phyloP scores from a whole-genome alignment of 352 stramenopile species.

The Pythium volutum region DNA sequence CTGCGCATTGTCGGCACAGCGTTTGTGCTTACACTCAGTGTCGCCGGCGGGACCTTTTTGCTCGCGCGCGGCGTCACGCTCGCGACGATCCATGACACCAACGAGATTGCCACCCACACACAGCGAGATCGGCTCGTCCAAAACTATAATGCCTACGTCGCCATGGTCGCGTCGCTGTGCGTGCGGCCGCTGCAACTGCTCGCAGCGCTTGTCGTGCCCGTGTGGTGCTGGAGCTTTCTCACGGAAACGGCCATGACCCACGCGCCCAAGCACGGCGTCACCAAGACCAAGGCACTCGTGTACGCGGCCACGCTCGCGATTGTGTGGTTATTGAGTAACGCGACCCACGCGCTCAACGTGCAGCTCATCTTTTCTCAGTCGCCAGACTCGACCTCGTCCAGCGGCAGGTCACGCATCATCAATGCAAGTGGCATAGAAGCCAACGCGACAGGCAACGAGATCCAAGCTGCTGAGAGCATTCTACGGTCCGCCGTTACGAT shows the following conservation, averaged over 20 bases:
- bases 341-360: conserved; percentile 55
- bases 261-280: conserved; percentile 16
- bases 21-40: background rate
- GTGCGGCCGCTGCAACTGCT: conserved; percentile 48
- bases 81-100: background rate
- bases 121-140: conserved; percentile 18
- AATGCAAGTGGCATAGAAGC: conserved; percentile 6
- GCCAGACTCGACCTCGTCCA: background rate
- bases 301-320: conserved; percentile 29
- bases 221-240: conserved; percentile 52
- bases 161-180: conserved; percentile 28
- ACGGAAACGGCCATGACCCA: conserved; percentile 48
- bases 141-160: conserved; percentile 39
- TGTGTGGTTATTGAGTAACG: conserved; percentile 64
- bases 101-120: background rate
- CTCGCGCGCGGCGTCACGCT: conserved; percentile 14
- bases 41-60: conserved; percentile 15
- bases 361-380: conserved; percentile 26
- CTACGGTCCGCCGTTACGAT: conserved; percentile 34
- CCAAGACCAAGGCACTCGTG: conserved; percentile 25
- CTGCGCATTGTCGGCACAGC: conserved; percentile 3
- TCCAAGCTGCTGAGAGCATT: conserved; percentile 10
- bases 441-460: background rate
- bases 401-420: background rate
- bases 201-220: conserved; percentile 44